Base-by-base conservation (phyloP, 2,329 filamentous ascomycete species). In the Fonsecaea pedrosoi region DNA sequence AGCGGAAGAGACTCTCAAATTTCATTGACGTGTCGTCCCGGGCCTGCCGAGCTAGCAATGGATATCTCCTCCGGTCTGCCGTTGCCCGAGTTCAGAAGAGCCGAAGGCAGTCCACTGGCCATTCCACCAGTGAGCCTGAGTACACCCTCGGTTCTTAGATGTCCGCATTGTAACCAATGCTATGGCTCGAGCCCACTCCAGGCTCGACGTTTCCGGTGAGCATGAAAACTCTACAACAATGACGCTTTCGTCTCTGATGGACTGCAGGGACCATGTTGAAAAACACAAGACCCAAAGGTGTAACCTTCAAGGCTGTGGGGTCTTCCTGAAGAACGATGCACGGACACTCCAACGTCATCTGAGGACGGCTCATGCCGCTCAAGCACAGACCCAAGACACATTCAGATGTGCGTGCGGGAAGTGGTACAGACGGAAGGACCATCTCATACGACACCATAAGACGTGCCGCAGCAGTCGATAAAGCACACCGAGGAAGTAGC, bases 141-240 rank as follows among this genome's bases (percentile, higher is more conserved):
- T 25, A 9, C n/a, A 13, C 15, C 40, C 2, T 18, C 15, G 12
- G 12, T n/a, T 6, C 42, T 60, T 13, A 18, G 4, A 13, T 60
- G 40, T 21, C 57, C 40, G 25, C 25, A 48, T 21, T 60, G 57
- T 9, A 5, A 4, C 1, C 25, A 12, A 13, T 40, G 42, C 9
- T 60, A 50, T 7, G 40, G 25, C 25, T 50, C 40, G 25, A 12
- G 25, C 40, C 9, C 13, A 7, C 15, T 37, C 0, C 40, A 35
- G 32, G 57, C 40, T 18, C 57, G 35, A 37, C 57, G 40, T 18
- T 53, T 60, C 18, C 25, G 18, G 57, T 60, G 25, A 60, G 57
- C 45, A 50, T 25, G n/a, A 25, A 7, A 12, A 37, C n/a, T 1
- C n/a, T 2, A 8, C 13, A 8, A 35, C n/a, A 10, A 25, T 13